These are phyloP conservation scores for Vanrija pseudolonga DNA, from an alignment of 1,284 basidiomycete genomes.

Conservation along the genomic window DNA sequence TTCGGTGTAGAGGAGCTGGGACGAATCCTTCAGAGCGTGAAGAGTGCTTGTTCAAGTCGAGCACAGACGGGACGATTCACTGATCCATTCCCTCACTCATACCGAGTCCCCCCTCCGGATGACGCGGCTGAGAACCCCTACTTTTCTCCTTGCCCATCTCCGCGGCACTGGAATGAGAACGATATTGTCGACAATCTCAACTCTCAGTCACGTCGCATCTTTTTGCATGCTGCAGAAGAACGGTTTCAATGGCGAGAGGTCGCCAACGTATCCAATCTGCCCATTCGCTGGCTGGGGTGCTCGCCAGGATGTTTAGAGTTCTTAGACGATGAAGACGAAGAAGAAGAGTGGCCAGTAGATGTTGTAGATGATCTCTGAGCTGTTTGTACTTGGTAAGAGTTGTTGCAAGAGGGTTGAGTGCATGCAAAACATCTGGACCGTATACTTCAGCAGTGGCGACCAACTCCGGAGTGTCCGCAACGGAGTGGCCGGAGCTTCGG, in stretches of 20 bases:
- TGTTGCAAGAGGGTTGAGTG: no score
- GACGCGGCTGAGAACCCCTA: slow-evolving; percentile 45
- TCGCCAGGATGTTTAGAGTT: slow-evolving; percentile 43
- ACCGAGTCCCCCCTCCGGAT: slow-evolving; percentile 25
- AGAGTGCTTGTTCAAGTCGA: slow-evolving; percentile 13
- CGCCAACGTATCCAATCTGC: slow-evolving; percentile 28
- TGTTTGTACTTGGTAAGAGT: no score
- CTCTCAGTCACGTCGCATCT: slow-evolving; percentile 26
- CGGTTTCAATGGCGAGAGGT: slow-evolving; percentile 44
- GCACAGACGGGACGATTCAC: not conserved
- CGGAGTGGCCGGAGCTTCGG: no score
- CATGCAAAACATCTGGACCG: no score
- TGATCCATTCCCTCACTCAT: slow-evolving; percentile 31
- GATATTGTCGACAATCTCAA: not conserved
- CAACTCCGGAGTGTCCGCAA: no score
- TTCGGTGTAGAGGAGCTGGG: slow-evolving; percentile 15
- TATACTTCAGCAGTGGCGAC: no score
- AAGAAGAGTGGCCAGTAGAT: slow-evolving; percentile 12
- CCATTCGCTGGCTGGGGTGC: slow-evolving; percentile 45
- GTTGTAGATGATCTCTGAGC: no score
- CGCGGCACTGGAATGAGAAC: slow-evolving; percentile 29
- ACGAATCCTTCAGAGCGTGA: slow-evolving; percentile 28
- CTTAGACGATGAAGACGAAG: slow-evolving; percentile 34
- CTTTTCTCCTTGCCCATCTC: slow-evolving; percentile 42
- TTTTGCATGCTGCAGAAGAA: slow-evolving; percentile 43